phyloP scores from a whole-genome alignment of 257 asterid species.

The Jacaranda mimosifolia region DNA sequence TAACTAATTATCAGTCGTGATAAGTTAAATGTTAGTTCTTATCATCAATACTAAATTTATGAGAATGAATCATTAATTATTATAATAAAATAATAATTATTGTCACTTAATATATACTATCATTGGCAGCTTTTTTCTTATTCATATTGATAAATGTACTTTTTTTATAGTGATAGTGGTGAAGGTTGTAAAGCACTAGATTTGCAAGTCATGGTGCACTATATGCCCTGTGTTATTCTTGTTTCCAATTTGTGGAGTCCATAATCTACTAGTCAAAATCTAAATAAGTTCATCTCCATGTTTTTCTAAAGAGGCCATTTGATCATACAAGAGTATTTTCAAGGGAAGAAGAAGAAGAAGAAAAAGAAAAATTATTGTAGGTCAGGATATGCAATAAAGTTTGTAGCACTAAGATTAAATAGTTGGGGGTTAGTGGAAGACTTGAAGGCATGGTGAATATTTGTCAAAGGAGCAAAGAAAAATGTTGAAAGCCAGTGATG shows the following conservation, averaged over 20 bases:
- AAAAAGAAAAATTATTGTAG: constrained; percentile 16
- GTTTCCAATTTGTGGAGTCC: constrained; percentile 37
- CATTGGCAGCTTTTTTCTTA: too few species aligned
- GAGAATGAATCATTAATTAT: too few species aligned
- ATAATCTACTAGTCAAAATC: constrained; percentile 35
- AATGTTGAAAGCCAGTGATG: constrained; percentile 49
- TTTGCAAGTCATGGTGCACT: constrained; percentile 1
- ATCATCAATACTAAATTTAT: too few species aligned
- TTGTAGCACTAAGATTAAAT: constrained; percentile 42
- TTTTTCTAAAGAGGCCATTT: neutral
- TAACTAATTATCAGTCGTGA: too few species aligned
- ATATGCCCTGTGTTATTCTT: constrained; percentile 20
- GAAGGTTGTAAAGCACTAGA: constrained; percentile 47
- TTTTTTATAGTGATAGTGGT: neutral
- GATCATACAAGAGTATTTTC: neutral
- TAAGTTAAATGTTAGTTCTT: too few species aligned
- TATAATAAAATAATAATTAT: too few species aligned
- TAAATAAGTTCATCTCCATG: constrained; percentile 31
- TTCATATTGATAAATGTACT: neutral
- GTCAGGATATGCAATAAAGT: constrained; percentile 51
- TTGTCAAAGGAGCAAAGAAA: constrained; percentile 39
- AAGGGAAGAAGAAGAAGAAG: neutral
- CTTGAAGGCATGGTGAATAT: constrained; percentile 39
- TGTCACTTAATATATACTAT: too few species aligned
- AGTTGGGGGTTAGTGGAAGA: constrained; percentile 45